Base-by-base conservation (phyloP, 192 early-diverging fungal species). In the Helicostylum pulchrum region DNA sequence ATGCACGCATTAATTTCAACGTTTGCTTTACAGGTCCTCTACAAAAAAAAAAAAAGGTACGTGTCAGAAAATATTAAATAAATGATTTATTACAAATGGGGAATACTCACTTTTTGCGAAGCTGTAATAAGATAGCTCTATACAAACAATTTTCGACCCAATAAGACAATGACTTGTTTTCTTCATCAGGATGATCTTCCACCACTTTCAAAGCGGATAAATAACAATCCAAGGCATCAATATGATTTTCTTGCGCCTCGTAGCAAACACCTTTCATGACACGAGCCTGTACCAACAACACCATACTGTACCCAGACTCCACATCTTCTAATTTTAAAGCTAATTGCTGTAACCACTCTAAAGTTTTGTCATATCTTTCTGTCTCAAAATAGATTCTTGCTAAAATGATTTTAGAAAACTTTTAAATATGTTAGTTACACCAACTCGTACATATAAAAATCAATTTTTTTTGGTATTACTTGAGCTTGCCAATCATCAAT, bases 301-400 rank as follows among this genome's bases (percentile, higher is more conserved):
- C 83, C 65, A 84, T 78, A 9, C 64, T 70, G 55, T 90, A 88
- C 12, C 80, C 87, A 7, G 78, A 56, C 0, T 70, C 50, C 14
- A 77, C 20, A 15, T 68, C 65, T 30, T 67, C 61, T 36, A 76
- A 70, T 3, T 71, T 66, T 44, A 82, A 67, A 30, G 75, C 67
- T 20, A 59, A 56, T 44, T 73, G 36, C 12, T 59, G 23, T 3
- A 85, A 70, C 31, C 64, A 44, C 44, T 72, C 62, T 0, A 81
- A 43, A 50, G 81, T 79, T 60, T 78, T 70, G 2, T 64, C 76
- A 55, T 80, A 78, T 12, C 68, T 62, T 32, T 80, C 79, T 11
- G 74, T 75, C 31, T 83, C 80, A 70, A 86, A 85, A 61, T 83
- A 80, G 4, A 80, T 56, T 65, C 84, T 78, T 53, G 83, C 89